Evolutionary conservation across 352 stramenopile species (phyloP), one percentile per base, ranked within the genome.

Genomic region (Pilasporangium apinafurcum): DNA sequence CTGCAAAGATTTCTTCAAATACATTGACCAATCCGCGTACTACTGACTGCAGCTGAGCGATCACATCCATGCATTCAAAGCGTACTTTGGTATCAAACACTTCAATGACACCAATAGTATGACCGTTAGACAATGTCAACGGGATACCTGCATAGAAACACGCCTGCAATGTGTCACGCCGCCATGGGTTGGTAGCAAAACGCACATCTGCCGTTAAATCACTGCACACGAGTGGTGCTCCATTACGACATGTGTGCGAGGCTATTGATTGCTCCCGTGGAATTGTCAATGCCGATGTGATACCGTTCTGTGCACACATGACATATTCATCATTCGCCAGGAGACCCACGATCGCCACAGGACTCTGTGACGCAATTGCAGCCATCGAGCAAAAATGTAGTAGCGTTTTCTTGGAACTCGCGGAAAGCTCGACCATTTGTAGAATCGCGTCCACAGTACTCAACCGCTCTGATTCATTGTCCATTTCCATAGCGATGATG

Each of bases 351-450:
- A 91, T 30, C 4, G 78, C 77, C 37, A 86, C 69, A 0, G 71
- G 61, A 34, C 73, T 85, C 29, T 70, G 65, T 1, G 77, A 81
- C n/a, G 78, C 80, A 45, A 90, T 92, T 22, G 77, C 70, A 37
- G 77, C 77, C 72, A 94, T 90, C 37, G 74, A 84, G 53, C 72
- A 85, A 21, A 92, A 65, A 49, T 91, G 75, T 27, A 49, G 48
- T 37, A 86, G 57, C 30, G 66, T 72, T 27, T 73, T 70, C 55
- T 82, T 72, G 29, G 65, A 53, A 14, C 59, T 58, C 0, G 67
- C 49, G 3, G 56, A 51, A 0, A 62, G 56, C 42, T 72, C 66
- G 7, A 92, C 27, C 13, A 69, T 67, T 17, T 68, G 55, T 21
- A 56, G 44, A 16, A 92, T 56, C 3, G 59, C 48, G 7, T 68